Evolutionary conservation across 2,329 filamentous ascomycete genomes (phyloP), one percentile per base, ranked within the genome.

Genomic region (Pseudophaeomoniella oleicola): DNA sequence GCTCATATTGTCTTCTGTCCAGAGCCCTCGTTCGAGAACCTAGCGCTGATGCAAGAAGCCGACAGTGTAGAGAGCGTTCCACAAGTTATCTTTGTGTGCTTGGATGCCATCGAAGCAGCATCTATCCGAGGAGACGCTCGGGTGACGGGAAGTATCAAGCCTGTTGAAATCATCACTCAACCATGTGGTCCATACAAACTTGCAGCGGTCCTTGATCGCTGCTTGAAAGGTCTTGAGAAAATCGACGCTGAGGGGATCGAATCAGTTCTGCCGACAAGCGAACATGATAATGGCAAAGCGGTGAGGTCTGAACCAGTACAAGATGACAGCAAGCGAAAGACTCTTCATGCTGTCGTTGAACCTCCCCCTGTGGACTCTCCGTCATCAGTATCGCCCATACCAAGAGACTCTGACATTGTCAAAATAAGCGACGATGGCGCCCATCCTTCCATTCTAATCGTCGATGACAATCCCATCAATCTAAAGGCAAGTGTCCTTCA

Each of bases 81-180:
- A 34, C 32, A 15, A 15, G n/a, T 34, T n/a, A 19, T 34, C 14
- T 17, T 34, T 18, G 13, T 34, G 14, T 15, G 14, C 17, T 13
- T 17, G 11, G 32, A 34, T 19, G 32, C 32, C 16, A 15, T 34
- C 14, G 32, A 34, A 34, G 18, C 18, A 12, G 10, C 32, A 19
- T 13, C 16, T n/a, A 12, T 34, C 5, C 32, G 62, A 3, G 66
- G 58, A 4, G 60, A 60, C 5, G 64, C 62, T 18, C 57, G 56
- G 64, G 64, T 68, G 43, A 64, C 50, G 42, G 63, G 67, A 10
- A 65, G 43, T 0, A 63, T 50, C 3, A 58, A 46, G n/a, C 57
- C 55, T 0, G 57, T 63, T 30, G 56, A 58, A 31, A 67, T 55
- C 32, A 19, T 34, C 6, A 17, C 32, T 9, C 32, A 34, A 13